Conservation (phyloP, 108 stramenopile genomes). For the Chaetoceros tenuissimus region DNA sequence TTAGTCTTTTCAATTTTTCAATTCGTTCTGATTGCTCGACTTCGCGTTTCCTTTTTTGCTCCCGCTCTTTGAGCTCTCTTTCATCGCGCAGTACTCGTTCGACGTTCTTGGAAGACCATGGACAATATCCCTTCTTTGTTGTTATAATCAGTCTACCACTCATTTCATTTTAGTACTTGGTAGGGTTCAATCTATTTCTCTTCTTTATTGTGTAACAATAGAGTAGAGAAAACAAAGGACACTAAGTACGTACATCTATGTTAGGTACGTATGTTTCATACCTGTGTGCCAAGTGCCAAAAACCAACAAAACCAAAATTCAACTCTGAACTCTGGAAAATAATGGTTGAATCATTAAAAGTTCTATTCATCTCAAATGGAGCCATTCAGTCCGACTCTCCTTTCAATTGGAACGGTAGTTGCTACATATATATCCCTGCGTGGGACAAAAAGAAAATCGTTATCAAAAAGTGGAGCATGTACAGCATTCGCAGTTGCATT, state of each 20-base stretch:
- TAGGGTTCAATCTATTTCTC: not conserved
- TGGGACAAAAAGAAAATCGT: slow-evolving; percentile 35
- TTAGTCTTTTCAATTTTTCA: not conserved
- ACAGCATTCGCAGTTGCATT: slow-evolving; percentile 69
- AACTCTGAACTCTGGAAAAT: too few relatives aligned
- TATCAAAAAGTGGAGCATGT: slow-evolving; percentile 47
- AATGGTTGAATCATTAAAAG: too few relatives aligned
- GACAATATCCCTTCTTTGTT: slow-evolving; percentile 84
- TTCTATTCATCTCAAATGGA: too few relatives aligned
- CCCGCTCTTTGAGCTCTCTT: slow-evolving; percentile 31
- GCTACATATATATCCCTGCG: slow-evolving; percentile 30
- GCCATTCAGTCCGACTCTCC: slow-evolving; percentile 30
- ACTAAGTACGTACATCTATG: not conserved
- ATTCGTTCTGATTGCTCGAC: slow-evolving; percentile 2
- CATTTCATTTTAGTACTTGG: slow-evolving; percentile 26
- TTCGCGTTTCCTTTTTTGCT: slow-evolving; percentile 27
- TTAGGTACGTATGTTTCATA: too few relatives aligned
- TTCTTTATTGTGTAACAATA: not conserved
- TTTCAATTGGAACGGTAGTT: slow-evolving; percentile 14
- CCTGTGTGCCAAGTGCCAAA: too few relatives aligned
- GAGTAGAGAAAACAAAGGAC: not conserved
- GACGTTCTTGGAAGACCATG: slow-evolving; percentile 85
- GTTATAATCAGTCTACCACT: slow-evolving; percentile 82
- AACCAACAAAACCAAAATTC: too few relatives aligned
- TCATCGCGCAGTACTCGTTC: slow-evolving; percentile 83